A percentile compares a stretch with the other conserved stretches of the same genome.
Evolutionary conservation across 2,329 filamentous ascomycete species (phyloP).

Genomic region (Alternaria arborescens): DNA sequence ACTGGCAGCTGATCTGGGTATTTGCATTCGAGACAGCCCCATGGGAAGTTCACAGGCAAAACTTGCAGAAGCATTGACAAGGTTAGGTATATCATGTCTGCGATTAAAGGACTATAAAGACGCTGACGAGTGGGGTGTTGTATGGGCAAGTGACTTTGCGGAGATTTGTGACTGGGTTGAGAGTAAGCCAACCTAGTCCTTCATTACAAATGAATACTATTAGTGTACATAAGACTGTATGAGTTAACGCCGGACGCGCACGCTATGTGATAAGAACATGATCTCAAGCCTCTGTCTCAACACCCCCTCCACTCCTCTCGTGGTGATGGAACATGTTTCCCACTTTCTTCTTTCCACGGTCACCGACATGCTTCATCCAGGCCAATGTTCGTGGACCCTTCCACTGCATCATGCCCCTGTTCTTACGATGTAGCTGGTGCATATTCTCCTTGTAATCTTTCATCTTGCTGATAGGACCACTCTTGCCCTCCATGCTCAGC

Average conservation of each 20-base stretch:
- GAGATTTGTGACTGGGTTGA: slow-evolving; percentile 20
- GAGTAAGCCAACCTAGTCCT: neutral
- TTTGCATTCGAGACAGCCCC: slow-evolving; percentile 55
- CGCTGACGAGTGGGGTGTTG: slow-evolving; percentile 26
- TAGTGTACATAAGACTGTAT: neutral
- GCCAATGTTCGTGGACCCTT: slow-evolving; percentile 64
- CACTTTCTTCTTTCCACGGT: slow-evolving; percentile 58
- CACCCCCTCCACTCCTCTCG: slow-evolving; percentile 61
- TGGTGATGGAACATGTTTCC: slow-evolving; percentile 64
- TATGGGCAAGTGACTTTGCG: slow-evolving; percentile 35
- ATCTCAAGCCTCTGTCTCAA: slow-evolving; percentile 74
- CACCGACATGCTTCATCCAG: slow-evolving; percentile 67
- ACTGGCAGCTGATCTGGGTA: slow-evolving; percentile 55
- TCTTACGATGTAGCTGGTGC: slow-evolving; percentile 56
- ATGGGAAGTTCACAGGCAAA: slow-evolving; percentile 46
- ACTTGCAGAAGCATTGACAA: slow-evolving; percentile 45
- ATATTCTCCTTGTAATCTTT: slow-evolving; percentile 60
- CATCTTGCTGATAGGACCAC: slow-evolving; percentile 61
- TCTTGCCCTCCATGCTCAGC: slow-evolving; percentile 48
- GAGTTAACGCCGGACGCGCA: slow-evolving; percentile 12
- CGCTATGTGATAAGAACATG: slow-evolving; percentile 4
- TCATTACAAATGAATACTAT: neutral
- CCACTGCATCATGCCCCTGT: slow-evolving; percentile 79
- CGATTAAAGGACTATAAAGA: slow-evolving; percentile 26
- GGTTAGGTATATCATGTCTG: slow-evolving; percentile 39